Conservation (phyloP, 2,329 filamentous ascomycete genomes). For the Calonectria montana region DNA sequence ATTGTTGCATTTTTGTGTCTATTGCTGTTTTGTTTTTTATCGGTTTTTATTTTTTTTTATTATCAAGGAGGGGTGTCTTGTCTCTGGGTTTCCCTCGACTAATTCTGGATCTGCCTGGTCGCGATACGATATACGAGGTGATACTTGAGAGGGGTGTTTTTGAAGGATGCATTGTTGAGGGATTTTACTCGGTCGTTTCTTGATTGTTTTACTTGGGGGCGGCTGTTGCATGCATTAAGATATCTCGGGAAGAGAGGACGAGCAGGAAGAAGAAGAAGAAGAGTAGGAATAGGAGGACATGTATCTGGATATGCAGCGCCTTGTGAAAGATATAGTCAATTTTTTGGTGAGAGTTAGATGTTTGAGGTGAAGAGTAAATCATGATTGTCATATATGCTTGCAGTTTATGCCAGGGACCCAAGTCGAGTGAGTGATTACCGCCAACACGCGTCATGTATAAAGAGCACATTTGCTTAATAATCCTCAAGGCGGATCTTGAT, state of each 20-base stretch:
- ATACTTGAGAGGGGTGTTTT: constrained; percentile 15
- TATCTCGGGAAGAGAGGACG: constrained; percentile 12
- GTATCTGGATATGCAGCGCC: constrained; percentile 24
- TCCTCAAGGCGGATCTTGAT: background rate
- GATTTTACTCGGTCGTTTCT: constrained; percentile 23
- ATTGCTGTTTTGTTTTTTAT: constrained; percentile 27
- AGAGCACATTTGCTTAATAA: background rate
- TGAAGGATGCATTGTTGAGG: constrained; percentile 29
- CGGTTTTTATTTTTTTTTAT: constrained; percentile 26
- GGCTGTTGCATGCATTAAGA: constrained; percentile 28
- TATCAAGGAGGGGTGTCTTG: constrained; percentile 19
- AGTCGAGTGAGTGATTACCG: background rate
- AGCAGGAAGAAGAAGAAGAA: background rate
- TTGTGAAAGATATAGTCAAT: constrained; percentile 8
- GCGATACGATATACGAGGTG: constrained; percentile 32
- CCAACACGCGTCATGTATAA: background rate
- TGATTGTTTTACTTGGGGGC: background rate
- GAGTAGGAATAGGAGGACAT: too few species aligned
- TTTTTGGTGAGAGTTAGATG: background rate
- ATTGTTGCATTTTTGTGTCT: constrained; percentile 32
- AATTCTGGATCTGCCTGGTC: constrained; percentile 42
- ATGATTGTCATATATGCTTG: background rate
- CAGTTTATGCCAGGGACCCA: background rate
- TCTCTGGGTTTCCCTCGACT: constrained; percentile 31
- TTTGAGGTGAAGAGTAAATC: background rate